These are phyloP conservation scores for Infundibulicybe gibba DNA, from an alignment of 768 basidiomycete genomes.

Conservation along the genomic window DNA sequence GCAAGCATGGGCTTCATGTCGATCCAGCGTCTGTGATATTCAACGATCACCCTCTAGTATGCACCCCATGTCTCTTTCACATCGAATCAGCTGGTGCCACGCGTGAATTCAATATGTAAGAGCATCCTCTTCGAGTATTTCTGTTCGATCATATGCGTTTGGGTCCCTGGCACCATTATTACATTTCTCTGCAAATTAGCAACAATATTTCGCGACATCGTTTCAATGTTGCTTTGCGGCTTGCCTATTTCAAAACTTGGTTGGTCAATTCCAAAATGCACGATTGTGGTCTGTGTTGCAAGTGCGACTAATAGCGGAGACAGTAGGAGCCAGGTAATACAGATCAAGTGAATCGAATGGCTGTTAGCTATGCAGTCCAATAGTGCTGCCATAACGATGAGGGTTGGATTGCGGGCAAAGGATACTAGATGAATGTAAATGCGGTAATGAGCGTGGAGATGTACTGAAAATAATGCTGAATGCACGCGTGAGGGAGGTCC, in stretches of 20 bases:
- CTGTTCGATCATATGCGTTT: not conserved
- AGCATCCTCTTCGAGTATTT: too few species aligned
- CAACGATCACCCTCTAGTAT: not conserved
- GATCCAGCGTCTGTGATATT: not conserved
- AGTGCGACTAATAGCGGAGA: not conserved
- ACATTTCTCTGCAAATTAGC: not conserved
- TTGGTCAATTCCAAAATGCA: not conserved
- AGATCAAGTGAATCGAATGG: not conserved
- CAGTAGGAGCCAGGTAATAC: not conserved
- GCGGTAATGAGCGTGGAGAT: not conserved
- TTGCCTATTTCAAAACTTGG: not conserved
- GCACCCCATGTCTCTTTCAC: not conserved
- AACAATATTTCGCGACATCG: not conserved
- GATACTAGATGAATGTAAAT: not conserved
- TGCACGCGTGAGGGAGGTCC: not conserved
- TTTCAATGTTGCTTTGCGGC: not conserved
- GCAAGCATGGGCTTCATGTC: not conserved
- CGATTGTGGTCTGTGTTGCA: not conserved
- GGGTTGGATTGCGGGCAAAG: not conserved
- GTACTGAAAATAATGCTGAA: not conserved
- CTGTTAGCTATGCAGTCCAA: not conserved
- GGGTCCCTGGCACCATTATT: not conserved
- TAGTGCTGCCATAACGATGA: not conserved
- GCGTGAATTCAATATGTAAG: too few species aligned
- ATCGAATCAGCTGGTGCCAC: not conserved